phyloP scores from a whole-genome alignment of 2,329 filamentous ascomycete genomes.

The Podosphaera xanthii region DNA sequence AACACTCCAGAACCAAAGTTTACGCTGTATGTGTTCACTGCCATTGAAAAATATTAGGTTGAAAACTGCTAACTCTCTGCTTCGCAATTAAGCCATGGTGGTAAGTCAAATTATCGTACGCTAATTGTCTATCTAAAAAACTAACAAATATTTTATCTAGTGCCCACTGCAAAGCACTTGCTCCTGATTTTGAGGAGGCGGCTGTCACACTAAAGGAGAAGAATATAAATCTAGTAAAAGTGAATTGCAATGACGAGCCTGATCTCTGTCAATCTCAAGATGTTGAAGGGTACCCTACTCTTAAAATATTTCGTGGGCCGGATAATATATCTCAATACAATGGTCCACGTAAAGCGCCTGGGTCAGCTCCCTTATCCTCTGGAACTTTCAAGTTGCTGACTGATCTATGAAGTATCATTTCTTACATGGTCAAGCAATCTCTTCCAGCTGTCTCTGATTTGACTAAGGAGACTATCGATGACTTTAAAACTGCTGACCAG shows the following conservation, averaged over 20 bases:
- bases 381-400: background rate
- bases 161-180: conserved; percentile 96
- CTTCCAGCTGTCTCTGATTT: conserved; percentile 76
- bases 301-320: conserved; percentile 91
- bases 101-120: conserved; percentile 7
- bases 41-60: conserved; percentile 1
- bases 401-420: conserved; percentile 28
- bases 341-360: conserved; percentile 71
- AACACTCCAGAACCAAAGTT: conserved; percentile 27
- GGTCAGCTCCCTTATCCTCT: conserved; percentile 23
- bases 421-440: conserved; percentile 97
- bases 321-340: conserved; percentile 66
- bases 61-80: conserved; percentile 10
- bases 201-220: conserved; percentile 71
- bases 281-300: conserved; percentile 92
- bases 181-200: conserved; percentile 73
- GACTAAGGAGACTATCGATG: conserved; percentile 60
- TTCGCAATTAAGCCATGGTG: conserved; percentile 16
- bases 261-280: conserved; percentile 78
- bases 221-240: conserved; percentile 63
- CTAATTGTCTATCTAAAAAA: conserved; percentile 4
- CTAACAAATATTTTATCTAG: conserved; percentile 12
- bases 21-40: conserved; percentile 68
- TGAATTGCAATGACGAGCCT: conserved; percentile 86
- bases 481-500: conserved; percentile 97